These are phyloP conservation scores for Fragaria ananassa DNA, from an alignment of 306 rosid genomes.

Conservation along the genomic window DNA sequence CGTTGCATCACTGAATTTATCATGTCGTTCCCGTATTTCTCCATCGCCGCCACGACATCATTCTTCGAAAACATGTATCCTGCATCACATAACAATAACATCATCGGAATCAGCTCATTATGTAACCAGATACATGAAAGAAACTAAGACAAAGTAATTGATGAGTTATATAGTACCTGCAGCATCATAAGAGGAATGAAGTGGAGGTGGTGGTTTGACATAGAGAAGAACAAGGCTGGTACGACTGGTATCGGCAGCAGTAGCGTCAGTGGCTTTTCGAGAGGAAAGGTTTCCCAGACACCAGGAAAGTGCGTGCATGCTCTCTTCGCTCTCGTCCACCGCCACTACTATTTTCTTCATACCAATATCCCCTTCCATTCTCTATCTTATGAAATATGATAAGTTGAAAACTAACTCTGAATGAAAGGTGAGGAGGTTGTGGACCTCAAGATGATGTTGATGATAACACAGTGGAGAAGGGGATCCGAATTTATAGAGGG, in stretches of 20 bases:
- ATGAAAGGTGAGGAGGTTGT: neutral
- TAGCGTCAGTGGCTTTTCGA: constrained; percentile 22
- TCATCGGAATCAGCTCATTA: neutral
- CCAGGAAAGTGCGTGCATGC: constrained; percentile 77
- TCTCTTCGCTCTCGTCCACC: constrained; percentile 80
- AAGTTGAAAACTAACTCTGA: neutral
- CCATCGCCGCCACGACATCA: constrained; percentile 48
- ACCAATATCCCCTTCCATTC: constrained; percentile 25
- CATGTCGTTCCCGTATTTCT: constrained; percentile 43
- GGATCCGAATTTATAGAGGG: constrained; percentile 23
- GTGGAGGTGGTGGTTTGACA: constrained; percentile 64
- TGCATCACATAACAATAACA: constrained; percentile 17
- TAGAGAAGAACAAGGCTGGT: constrained; percentile 65
- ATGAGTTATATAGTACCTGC: constrained; percentile 42
- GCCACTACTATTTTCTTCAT: constrained; percentile 63
- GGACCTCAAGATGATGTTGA: constrained; percentile 27
- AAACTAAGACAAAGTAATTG: neutral
- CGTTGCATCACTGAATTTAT: constrained; percentile 68
- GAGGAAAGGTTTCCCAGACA: constrained; percentile 57
- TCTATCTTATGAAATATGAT: neutral
- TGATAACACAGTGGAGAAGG: neutral
- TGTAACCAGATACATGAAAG: neutral
- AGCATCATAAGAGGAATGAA: constrained; percentile 54
- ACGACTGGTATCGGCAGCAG: neutral
- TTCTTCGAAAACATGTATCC: constrained; percentile 52